Evolutionary conservation across 2,329 filamentous ascomycete genomes (phyloP).

Genomic region (Immersiporthe knoxdaviesiana): DNA sequence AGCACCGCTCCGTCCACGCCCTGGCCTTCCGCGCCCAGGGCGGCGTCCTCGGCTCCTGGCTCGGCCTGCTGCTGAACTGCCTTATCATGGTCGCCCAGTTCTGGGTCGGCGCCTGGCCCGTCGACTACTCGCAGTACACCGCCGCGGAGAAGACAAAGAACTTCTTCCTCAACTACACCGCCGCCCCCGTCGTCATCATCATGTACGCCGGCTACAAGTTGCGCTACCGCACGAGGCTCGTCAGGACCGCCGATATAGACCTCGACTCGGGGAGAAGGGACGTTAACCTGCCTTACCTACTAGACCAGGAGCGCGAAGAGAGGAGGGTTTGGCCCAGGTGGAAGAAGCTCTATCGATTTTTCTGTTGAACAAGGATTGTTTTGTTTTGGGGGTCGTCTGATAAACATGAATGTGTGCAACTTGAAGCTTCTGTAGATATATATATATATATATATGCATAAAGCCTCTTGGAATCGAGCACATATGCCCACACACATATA

Average conservation of each 20-base stretch:
- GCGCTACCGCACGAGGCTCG: constrained; percentile 68
- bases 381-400: neutral
- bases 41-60: constrained; percentile 77
- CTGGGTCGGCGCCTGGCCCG: constrained; percentile 82
- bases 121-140: constrained; percentile 53
- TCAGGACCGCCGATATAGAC: constrained; percentile 78
- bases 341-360: constrained; percentile 75
- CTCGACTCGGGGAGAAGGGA: constrained; percentile 83
- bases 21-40: constrained; percentile 81
- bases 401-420: neutral
- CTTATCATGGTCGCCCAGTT: constrained; percentile 82
- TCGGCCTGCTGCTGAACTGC: constrained; percentile 76
- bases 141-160: constrained; percentile 54
- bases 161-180: constrained; percentile 77
- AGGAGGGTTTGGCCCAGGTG: constrained; percentile 70
- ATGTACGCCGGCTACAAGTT: constrained; percentile 80
- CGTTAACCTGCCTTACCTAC: constrained; percentile 76
- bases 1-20: constrained; percentile 72
- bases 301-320: constrained; percentile 81
- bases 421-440: constrained; percentile 2
- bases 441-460: neutral
- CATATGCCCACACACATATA: too few species aligned
- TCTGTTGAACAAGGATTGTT: constrained; percentile 71
- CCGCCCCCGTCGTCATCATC: constrained; percentile 66
- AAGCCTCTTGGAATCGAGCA: neutral